Evolutionary conservation across 805 yeast species (phyloP).

Genomic region (Kazachstania taianensis): DNA sequence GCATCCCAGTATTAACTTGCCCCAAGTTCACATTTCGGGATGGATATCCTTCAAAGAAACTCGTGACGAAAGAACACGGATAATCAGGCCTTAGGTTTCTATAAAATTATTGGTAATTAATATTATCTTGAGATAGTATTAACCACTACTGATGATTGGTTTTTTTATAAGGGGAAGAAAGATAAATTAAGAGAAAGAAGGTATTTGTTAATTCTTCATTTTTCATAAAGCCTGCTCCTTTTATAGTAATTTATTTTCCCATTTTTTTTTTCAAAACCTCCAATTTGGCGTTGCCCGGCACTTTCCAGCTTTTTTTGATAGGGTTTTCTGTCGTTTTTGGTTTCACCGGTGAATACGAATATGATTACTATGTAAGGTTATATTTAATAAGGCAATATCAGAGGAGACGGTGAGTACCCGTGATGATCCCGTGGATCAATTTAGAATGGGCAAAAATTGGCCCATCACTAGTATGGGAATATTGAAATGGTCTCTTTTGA

Average conservation of each 20-base stretch:
- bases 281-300: too few relatives aligned
- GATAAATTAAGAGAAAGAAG: too few relatives aligned
- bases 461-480: slow-evolving; percentile 79
- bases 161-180: slow-evolving; percentile 14
- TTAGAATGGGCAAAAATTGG: slow-evolving; percentile 53
- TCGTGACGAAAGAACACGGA: slow-evolving; percentile 18
- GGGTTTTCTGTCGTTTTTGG: too few relatives aligned
- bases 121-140: slow-evolving; percentile 34
- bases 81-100: slow-evolving; percentile 29
- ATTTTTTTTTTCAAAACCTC: too few relatives aligned
- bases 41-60: slow-evolving; percentile 4
- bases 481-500: slow-evolving; percentile 72
- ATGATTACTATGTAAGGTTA: too few relatives aligned
- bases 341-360: too few relatives aligned
- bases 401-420: not conserved
- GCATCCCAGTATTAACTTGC: slow-evolving; percentile 30
- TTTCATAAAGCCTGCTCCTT: too few relatives aligned
- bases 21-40: slow-evolving; percentile 6
- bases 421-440: not conserved
- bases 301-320: too few relatives aligned
- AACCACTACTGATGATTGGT: slow-evolving; percentile 34
- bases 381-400: too few relatives aligned
- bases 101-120: slow-evolving; percentile 27
- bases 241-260: too few relatives aligned
- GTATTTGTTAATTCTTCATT: too few relatives aligned